Evolutionary conservation across 345 rosid genomes (phyloP).

Genomic region (Limnanthes douglasii): DNA sequence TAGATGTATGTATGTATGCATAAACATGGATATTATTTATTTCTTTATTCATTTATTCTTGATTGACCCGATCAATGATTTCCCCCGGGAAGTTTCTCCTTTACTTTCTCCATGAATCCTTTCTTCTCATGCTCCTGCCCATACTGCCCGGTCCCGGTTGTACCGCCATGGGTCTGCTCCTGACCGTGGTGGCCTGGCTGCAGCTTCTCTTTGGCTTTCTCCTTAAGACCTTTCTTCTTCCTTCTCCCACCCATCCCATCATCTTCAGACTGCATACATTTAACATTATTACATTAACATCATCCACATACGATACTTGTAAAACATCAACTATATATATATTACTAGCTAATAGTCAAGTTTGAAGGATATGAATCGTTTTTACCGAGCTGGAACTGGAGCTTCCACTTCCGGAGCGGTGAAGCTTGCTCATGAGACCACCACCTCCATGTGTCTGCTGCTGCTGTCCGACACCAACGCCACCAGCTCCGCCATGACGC

Average conservation of each 20-base stretch:
- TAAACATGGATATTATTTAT: too few relatives aligned
- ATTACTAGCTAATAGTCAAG: too few relatives aligned
- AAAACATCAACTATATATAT: too few relatives aligned
- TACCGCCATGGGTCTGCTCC: too few relatives aligned
- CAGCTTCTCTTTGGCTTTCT: constrained; percentile 45
- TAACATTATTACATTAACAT: not conserved
- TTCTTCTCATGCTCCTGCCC: constrained; percentile 37
- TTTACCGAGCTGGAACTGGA: constrained; percentile 37
- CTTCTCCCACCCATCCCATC: constrained; percentile 64
- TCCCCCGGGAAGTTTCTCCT: constrained; percentile 46
- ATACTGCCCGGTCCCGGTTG: constrained; percentile 13
- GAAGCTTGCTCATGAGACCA: constrained; percentile 22
- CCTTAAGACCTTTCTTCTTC: constrained; percentile 44
- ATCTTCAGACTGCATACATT: constrained; percentile 27
- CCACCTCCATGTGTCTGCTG: constrained; percentile 10
- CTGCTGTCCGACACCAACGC: too few relatives aligned
- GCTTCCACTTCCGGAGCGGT: constrained; percentile 39
- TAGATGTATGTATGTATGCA: too few relatives aligned
- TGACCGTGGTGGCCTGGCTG: constrained; percentile 26
- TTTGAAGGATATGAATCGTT: too few relatives aligned
- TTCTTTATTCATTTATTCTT: too few relatives aligned
- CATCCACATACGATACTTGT: not conserved
- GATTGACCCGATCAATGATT: too few relatives aligned
- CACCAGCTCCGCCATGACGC: too few relatives aligned
- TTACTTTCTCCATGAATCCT: constrained; percentile 49